Evolutionary conservation across 1,284 basidiomycete genomes (phyloP).

Genomic region (Tilletia caries): DNA sequence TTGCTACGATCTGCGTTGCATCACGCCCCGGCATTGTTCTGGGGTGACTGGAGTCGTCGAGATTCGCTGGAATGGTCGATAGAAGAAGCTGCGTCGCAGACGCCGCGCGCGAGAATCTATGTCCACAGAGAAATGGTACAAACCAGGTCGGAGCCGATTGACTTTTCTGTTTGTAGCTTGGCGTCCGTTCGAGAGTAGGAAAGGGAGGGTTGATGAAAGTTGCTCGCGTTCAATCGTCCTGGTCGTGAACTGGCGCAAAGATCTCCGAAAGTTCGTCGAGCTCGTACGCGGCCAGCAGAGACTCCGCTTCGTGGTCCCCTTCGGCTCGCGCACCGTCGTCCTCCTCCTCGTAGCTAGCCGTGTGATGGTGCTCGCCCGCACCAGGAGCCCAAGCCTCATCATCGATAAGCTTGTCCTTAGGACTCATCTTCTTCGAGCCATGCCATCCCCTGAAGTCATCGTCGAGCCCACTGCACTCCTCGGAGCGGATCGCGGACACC

Average conservation of each 20-base stretch:
- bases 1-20: no score
- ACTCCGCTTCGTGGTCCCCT: not conserved
- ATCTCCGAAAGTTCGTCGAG: not conserved
- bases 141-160: no score
- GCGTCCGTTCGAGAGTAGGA: not conserved
- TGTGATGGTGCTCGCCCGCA: not conserved
- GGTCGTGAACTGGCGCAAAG: not conserved
- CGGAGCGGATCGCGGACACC: slow-evolving; percentile 16
- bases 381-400: slow-evolving; percentile 20
- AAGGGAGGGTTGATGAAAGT: not conserved
- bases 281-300: not conserved
- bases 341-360: not conserved
- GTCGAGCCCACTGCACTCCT: slow-evolving; percentile 21
- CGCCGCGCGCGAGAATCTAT: no score
- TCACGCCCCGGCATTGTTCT: no score
- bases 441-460: slow-evolving; percentile 19
- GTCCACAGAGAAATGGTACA: no score
- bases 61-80: no score
- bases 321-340: no score
- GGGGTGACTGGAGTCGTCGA: no score
- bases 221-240: not conserved
- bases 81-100: no score
- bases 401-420: slow-evolving; percentile 16
- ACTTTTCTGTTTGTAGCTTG: no score
- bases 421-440: slow-evolving; percentile 15